A percentile compares a stretch with the other conserved stretches of the same genome.
These are phyloP conservation scores for Musa schizocarpa DNA, from an alignment of 176 grass and related monocot species.

Conservation along the genomic window DNA sequence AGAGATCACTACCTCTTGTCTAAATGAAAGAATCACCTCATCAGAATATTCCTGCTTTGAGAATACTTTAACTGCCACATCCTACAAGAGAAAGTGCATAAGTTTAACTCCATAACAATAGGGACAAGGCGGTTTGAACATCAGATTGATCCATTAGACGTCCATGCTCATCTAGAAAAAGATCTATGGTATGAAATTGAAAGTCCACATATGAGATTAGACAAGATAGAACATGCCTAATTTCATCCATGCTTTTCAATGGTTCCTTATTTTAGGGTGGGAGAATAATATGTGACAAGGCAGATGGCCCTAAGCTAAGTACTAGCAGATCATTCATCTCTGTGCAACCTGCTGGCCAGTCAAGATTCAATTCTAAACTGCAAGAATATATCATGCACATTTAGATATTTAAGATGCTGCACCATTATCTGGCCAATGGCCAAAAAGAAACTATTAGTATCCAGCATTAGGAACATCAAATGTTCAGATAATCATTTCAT, in stretches of 20 bases:
- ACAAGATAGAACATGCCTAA: neutral
- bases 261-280: neutral
- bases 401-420: neutral
- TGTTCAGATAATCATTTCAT: too few species aligned
- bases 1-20: slow-evolving; percentile 60
- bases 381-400: neutral
- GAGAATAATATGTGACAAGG: neutral
- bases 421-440: neutral
- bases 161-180: neutral
- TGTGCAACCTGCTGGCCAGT: neutral
- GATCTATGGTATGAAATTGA: neutral
- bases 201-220: neutral
- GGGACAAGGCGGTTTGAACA: neutral
- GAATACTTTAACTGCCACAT: slow-evolving; percentile 99
- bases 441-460: neutral
- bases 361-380: neutral
- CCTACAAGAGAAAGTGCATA: slow-evolving; percentile 30
- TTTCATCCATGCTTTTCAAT: neutral
- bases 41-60: slow-evolving; percentile 97
- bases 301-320: neutral
- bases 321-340: neutral
- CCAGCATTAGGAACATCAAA: neutral
- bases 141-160: neutral
- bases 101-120: neutral
- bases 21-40: slow-evolving; percentile 78